Percentiles rank a stretch among this genome's conserved stretches.
Evolutionary conservation across 2,329 filamentous ascomycete species (phyloP).

Genomic region (Phyllachora maydis): DNA sequence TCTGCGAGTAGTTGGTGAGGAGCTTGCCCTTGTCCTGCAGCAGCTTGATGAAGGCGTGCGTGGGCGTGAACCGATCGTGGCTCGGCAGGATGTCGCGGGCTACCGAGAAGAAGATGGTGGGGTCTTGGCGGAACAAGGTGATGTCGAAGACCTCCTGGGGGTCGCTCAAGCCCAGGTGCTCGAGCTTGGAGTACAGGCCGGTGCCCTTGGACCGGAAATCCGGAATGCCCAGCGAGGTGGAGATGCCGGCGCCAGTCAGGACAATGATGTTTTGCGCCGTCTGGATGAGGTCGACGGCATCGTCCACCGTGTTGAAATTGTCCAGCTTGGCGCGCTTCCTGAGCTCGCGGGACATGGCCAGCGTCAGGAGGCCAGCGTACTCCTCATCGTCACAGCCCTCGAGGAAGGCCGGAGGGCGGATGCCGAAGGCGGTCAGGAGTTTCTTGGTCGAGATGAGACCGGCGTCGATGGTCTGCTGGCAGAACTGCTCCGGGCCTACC

Average conservation of each 20-base stretch:
- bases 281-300: slow-evolving; percentile 61
- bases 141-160: slow-evolving; percentile 96
- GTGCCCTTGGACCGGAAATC: slow-evolving; percentile 91
- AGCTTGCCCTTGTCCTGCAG: slow-evolving; percentile 77
- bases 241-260: slow-evolving; percentile 89
- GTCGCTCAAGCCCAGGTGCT: slow-evolving; percentile 56
- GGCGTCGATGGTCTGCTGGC: slow-evolving; percentile 47
- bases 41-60: slow-evolving; percentile 81
- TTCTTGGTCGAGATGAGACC: slow-evolving; percentile 59
- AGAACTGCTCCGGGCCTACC: slow-evolving; percentile 61
- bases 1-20: slow-evolving; percentile 94
- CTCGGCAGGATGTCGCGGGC: slow-evolving; percentile 79
- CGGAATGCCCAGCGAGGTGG: slow-evolving; percentile 87
- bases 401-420: slow-evolving; percentile 53
- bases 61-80: slow-evolving; percentile 66
- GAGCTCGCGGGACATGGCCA: slow-evolving; percentile 63
- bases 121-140: slow-evolving; percentile 65
- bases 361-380: slow-evolving; percentile 54
- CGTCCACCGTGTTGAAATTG: slow-evolving; percentile 68
- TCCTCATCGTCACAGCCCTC: slow-evolving; percentile 52
- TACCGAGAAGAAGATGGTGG: slow-evolving; percentile 74
- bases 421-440: slow-evolving; percentile 69
- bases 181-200: slow-evolving; percentile 74
- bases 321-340: slow-evolving; percentile 61
- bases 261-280: slow-evolving; percentile 72